Conservation (phyloP, 805 yeast species). For the Yarrowia sp. region DNA sequence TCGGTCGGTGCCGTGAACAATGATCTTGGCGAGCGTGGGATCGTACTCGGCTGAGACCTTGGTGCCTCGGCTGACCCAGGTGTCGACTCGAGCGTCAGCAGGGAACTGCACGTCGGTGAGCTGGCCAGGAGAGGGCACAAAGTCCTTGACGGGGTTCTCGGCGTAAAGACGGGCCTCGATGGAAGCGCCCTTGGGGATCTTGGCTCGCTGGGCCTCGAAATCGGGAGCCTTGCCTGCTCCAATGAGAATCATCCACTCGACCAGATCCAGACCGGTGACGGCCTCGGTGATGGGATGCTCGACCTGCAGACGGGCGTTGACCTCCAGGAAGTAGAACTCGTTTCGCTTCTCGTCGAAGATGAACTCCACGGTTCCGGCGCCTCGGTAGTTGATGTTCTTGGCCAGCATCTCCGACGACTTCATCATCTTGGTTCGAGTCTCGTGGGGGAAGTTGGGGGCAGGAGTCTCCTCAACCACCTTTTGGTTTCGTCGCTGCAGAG, state of each 20-base stretch:
- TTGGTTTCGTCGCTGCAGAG: slow-evolving; percentile 96
- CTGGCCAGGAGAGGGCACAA: slow-evolving; percentile 96
- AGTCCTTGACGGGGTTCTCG: slow-evolving; percentile 94
- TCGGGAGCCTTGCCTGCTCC: slow-evolving; percentile 92
- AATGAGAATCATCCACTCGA: slow-evolving; percentile 93
- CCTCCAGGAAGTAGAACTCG: slow-evolving; percentile 93
- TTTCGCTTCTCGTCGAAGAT: slow-evolving; percentile 87
- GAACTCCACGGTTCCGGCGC: slow-evolving; percentile 98
- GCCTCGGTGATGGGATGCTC: slow-evolving; percentile 97
- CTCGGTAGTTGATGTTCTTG: slow-evolving; percentile 82
- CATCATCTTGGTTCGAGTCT: slow-evolving; percentile 76
- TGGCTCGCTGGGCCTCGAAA: slow-evolving; percentile 58
- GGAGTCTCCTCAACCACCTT: slow-evolving; percentile 97
- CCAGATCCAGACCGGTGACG: slow-evolving; percentile 93
- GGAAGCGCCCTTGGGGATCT: slow-evolving; percentile 80
- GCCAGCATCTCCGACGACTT: slow-evolving; percentile 85
- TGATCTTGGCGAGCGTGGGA: slow-evolving; percentile 94
- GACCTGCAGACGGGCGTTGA: slow-evolving; percentile 94
- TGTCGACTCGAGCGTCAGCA: slow-evolving; percentile 88
- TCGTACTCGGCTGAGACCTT: slow-evolving; percentile 90
- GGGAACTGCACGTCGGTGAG: slow-evolving; percentile 87
- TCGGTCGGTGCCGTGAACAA: slow-evolving; percentile 91
- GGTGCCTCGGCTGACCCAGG: slow-evolving; percentile 93
- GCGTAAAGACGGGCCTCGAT: slow-evolving; percentile 98
- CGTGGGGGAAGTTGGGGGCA: slow-evolving; percentile 88